Conservation (phyloP, 1,284 basidiomycete species). For the Puccinia horiana region DNA sequence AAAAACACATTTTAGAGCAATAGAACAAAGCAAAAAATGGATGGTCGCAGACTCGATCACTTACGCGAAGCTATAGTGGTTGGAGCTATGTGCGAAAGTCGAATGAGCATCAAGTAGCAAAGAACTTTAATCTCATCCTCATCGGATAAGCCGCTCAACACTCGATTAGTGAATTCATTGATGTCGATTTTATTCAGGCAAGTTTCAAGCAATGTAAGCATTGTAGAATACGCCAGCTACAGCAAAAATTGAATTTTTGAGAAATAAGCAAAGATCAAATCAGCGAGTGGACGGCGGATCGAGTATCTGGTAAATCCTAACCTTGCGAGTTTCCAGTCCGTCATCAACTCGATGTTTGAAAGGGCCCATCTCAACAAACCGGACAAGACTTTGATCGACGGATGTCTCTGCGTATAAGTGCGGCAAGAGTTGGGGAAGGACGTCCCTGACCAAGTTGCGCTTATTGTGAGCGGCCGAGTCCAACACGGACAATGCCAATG, state of each 20-base stretch:
- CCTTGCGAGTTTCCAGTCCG: constrained; percentile 76
- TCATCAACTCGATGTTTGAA: constrained; percentile 95
- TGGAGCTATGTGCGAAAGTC: constrained; percentile 80
- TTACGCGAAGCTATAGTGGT: constrained; percentile 65
- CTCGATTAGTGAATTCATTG: constrained; percentile 76
- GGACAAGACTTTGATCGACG: constrained; percentile 77
- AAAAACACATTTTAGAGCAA: background rate
- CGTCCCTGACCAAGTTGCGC: constrained; percentile 83
- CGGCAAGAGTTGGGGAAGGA: constrained; percentile 74
- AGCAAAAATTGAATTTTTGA: background rate
- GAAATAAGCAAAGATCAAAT: background rate
- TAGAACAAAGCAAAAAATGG: background rate
- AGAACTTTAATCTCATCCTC: constrained; percentile 97
- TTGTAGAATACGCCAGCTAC: constrained; percentile 91
- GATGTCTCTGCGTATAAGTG: constrained; percentile 81
- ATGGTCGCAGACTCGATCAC: constrained; percentile 56
- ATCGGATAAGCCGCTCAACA: constrained; percentile 81
- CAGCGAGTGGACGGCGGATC: background rate
- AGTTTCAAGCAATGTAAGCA: constrained; percentile 91
- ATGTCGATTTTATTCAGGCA: constrained; percentile 82
- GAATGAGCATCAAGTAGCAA: constrained; percentile 90
- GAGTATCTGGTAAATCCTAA: background rate
- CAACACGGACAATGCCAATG: constrained; percentile 76
- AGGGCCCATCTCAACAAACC: constrained; percentile 90
- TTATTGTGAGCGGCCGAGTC: constrained; percentile 95